phyloP scores from a whole-genome alignment of 164 flowering plant species.

The Nymphaea thermarum region DNA sequence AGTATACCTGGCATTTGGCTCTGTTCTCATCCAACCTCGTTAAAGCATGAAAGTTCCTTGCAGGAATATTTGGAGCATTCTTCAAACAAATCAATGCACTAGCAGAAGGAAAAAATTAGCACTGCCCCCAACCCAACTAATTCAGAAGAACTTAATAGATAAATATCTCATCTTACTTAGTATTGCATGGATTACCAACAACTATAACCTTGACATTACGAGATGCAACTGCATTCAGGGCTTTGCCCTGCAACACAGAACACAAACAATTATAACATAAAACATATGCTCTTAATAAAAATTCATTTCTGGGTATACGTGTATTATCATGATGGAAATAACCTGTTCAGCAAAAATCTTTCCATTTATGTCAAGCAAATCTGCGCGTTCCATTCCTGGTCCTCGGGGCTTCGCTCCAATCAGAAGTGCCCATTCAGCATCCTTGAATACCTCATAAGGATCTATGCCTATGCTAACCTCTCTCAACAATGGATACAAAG shows the following conservation, averaged over 20 bases:
- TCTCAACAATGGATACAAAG: conserved; percentile 81
- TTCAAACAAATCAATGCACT: conserved; percentile 91
- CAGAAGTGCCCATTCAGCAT: conserved; percentile 90
- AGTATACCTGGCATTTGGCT: conserved; percentile 85
- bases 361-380: conserved; percentile 79
- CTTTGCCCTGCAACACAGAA: conserved; percentile 49
- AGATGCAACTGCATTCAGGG: conserved; percentile 89
- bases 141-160: background rate
- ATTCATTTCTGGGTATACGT: too few relatives aligned
- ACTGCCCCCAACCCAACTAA: background rate
- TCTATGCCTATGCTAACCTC: conserved; percentile 81
- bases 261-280: background rate
- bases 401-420: conserved; percentile 99
- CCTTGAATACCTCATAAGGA: conserved; percentile 85
- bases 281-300: background rate
- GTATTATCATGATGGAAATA: background rate
- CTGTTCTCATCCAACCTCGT: conserved; percentile 94
- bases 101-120: conserved; percentile 9
- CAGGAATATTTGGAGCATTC: conserved; percentile 90
- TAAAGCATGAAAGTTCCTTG: conserved; percentile 92
- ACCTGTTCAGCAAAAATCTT: conserved; percentile 95
- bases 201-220: conserved; percentile 83
- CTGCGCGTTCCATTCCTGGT: conserved; percentile 98
- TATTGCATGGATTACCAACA: conserved; percentile 96
- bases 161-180: conserved; percentile 44